Base-by-base conservation (phyloP, 345 rosid species). In the Acer yangbiense region DNA sequence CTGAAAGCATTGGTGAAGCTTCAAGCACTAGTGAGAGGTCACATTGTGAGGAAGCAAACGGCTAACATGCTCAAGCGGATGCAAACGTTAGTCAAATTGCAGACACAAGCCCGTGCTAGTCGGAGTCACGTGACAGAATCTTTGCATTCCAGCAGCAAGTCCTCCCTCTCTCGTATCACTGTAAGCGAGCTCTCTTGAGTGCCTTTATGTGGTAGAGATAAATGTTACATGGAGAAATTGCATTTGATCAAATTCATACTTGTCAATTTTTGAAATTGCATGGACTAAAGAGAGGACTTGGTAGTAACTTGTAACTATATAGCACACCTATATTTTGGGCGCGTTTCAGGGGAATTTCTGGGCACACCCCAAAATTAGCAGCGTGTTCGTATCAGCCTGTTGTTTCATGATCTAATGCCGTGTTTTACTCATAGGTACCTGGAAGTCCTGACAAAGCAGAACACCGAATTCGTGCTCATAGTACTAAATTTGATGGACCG, bases 1-100 rank as follows among this genome's bases (percentile, higher is more conserved):
- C 80, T 97, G 72, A 97, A 90, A 87, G 94, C 96, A 8, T 77
- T 97, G 83, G 98, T 97, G 83, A 93, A 91, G 88, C 98, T 97
- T 77, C 98, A 97, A 82, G 99, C 99, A 9, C 71, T 94, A 76
- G 98, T 90, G 68, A 93, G 97, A 74, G 98, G 99, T 4, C 89
- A 97, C 82, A 92, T 97, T 63, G 93, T 91, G 79, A 89, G 99
- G 78, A 97, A 97, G 82, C 90, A 88, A 84, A 93, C 93, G 11
- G 82, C 94, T 41, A 92, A 89, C 72, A 89, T 90, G 98, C 87
- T 92, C 52, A 91, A 90, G 74, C 83, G 94, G 20, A 97, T 94
- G 98, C 98, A 92, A 79, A 86, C 98, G 9, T 81, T 94, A 80
- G 88, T 92, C 69, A 87, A 89, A 16, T 80, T 88, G 58, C 98